These are phyloP conservation scores for Psidium guajava DNA, from an alignment of 345 rosid genomes.

Conservation along the genomic window DNA sequence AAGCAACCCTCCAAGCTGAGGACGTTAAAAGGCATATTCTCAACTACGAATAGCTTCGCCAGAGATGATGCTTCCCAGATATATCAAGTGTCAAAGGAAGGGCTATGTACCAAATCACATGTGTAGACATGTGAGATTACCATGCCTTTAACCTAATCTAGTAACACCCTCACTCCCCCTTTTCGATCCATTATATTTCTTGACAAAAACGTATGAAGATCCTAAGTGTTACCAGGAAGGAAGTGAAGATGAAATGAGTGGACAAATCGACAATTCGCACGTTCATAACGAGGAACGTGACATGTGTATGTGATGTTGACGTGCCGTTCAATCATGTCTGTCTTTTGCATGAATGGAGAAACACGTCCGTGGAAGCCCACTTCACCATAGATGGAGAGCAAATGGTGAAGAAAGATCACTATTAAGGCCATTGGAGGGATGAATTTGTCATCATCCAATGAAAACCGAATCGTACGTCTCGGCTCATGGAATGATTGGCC, in stretches of 20 bases:
- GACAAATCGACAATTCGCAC: not conserved
- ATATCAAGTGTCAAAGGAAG: not conserved
- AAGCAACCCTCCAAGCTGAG: not conserved
- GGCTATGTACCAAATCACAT: not conserved
- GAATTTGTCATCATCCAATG: not conserved
- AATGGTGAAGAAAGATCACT: not conserved
- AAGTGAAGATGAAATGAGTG: not conserved
- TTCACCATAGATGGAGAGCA: not conserved
- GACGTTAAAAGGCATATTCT: not conserved
- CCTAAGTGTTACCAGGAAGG: not conserved
- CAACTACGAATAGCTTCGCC: not conserved
- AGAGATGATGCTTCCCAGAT: not conserved
- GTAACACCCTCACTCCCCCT: not conserved
- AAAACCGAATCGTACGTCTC: not conserved
- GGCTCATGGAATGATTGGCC: not conserved
- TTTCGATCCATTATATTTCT: not conserved
- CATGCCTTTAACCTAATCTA: not conserved
- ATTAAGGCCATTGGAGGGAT: not conserved
- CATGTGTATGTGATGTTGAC: not conserved
- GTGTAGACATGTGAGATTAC: not conserved
- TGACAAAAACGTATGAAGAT: not conserved
- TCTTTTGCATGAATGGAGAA: not conserved
- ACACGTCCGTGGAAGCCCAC: not conserved
- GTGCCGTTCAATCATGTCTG: not conserved
- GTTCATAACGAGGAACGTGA: not conserved